Evolutionary conservation across 768 basidiomycete genomes (phyloP).

Genomic region (Tulasnella sp.): DNA sequence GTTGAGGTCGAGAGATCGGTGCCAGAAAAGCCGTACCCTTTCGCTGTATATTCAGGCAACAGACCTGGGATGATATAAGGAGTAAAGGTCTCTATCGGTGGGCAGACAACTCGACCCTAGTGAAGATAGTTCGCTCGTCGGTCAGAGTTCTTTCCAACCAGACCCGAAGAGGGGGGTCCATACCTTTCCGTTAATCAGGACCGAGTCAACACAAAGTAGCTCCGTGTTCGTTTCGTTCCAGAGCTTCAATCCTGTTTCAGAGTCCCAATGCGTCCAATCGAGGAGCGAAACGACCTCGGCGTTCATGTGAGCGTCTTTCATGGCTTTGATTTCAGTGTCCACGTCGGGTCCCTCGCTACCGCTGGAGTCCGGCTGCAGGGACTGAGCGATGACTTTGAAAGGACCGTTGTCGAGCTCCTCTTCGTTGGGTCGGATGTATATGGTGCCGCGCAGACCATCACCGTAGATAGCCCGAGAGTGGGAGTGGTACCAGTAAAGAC

Average conservation of each 20-base stretch:
- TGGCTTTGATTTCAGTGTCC: neutral
- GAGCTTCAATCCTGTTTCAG: neutral
- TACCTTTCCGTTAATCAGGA: conserved; percentile 11
- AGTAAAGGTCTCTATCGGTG: neutral
- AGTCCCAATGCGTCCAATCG: conserved; percentile 13
- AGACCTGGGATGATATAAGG: neutral
- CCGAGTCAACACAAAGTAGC: conserved; percentile 11
- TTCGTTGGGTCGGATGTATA: neutral
- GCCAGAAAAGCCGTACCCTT: neutral
- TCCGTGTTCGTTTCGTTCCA: conserved; percentile 8
- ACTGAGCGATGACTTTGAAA: neutral
- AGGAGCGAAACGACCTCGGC: neutral
- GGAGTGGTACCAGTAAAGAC: conserved; percentile 8
- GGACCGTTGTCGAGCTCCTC: neutral
- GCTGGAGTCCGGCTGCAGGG: neutral
- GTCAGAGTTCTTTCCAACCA: neutral
- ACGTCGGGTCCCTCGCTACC: neutral
- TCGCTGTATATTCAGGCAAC: neutral
- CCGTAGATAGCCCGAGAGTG: conserved; percentile 12
- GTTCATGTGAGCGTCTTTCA: conserved; percentile 4
- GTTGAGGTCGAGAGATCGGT: neutral
- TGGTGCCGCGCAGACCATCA: conserved; percentile 6
- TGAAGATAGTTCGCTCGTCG: neutral
- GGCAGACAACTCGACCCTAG: conserved; percentile 11
- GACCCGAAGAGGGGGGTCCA: neutral